Percentiles rank a stretch among this genome's conserved stretches.
These are phyloP conservation scores for Microsporum canis DNA, from an alignment of 2,329 filamentous ascomycete genomes.

Conservation along the genomic window DNA sequence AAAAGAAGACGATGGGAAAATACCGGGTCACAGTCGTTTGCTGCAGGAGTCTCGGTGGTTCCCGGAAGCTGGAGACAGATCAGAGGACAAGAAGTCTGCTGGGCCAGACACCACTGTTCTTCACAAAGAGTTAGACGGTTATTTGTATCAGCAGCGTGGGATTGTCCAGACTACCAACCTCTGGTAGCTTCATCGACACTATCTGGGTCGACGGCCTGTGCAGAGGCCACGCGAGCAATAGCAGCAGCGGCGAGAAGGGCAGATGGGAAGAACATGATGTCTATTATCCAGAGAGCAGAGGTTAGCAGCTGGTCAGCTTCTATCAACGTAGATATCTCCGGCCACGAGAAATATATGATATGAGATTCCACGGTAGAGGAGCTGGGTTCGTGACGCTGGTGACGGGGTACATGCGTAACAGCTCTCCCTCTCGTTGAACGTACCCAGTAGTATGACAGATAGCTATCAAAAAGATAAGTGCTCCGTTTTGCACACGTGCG, in stretches of 20 bases:
- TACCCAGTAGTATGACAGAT: neutral
- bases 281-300: neutral
- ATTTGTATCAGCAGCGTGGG: conserved; percentile 1
- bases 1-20: conserved; percentile 7
- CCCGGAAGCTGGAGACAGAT: conserved; percentile 34
- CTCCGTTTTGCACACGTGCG: neutral
- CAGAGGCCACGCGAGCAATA: conserved; percentile 21
- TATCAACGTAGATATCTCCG: neutral
- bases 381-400: neutral
- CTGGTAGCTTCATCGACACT: conserved; percentile 27
- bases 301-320: conserved; percentile 1
- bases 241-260: conserved; percentile 14
- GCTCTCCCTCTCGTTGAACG: neutral
- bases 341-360: neutral
- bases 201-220: conserved; percentile 31
- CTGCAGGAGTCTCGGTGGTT: conserved; percentile 23
- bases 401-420: conserved; percentile 2
- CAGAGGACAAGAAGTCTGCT: conserved; percentile 34
- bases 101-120: conserved; percentile 36
- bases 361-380: neutral
- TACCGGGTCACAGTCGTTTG: conserved; percentile 35
- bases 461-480: neutral
- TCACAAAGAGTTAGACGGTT: conserved; percentile 6
- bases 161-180: conserved; percentile 19
- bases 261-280: neutral